Evolutionary conservation across 176 grass and related monocot species (phyloP).

Genomic region (Puya raimondii): DNA sequence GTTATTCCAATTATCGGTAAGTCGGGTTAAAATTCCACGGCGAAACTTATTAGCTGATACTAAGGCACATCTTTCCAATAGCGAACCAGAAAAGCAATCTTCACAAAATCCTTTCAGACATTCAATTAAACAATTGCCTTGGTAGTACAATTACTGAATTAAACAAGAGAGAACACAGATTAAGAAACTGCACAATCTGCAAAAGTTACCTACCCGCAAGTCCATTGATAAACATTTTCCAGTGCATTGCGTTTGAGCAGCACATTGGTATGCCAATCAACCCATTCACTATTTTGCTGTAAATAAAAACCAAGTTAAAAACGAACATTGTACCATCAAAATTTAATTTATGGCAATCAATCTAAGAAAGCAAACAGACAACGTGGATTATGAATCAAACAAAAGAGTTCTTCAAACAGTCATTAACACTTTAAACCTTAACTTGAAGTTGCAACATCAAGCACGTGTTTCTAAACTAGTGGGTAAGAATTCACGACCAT

Average conservation of each 20-base stretch:
- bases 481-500: background rate
- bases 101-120: background rate
- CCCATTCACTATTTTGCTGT: constrained; percentile 71
- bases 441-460: background rate
- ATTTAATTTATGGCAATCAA: background rate
- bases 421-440: background rate
- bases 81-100: background rate
- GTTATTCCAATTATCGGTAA: background rate
- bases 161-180: background rate
- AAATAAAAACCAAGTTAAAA: background rate
- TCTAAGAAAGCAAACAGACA: background rate
- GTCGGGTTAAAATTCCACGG: too few species aligned
- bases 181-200: constrained; percentile 1
- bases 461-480: background rate
- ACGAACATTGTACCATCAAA: background rate
- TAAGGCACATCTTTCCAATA: background rate
- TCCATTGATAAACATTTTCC: constrained; percentile 97
- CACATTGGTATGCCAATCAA: constrained; percentile 70
- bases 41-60: background rate
- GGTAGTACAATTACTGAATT: constrained; percentile 2
- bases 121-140: background rate
- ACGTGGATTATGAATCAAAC: background rate
- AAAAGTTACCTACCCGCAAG: constrained; percentile 65
- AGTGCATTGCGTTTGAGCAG: constrained; percentile 63
- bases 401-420: background rate